phyloP scores from a whole-genome alignment of 2,329 filamentous ascomycete species.

The Leptographium radiaticola region DNA sequence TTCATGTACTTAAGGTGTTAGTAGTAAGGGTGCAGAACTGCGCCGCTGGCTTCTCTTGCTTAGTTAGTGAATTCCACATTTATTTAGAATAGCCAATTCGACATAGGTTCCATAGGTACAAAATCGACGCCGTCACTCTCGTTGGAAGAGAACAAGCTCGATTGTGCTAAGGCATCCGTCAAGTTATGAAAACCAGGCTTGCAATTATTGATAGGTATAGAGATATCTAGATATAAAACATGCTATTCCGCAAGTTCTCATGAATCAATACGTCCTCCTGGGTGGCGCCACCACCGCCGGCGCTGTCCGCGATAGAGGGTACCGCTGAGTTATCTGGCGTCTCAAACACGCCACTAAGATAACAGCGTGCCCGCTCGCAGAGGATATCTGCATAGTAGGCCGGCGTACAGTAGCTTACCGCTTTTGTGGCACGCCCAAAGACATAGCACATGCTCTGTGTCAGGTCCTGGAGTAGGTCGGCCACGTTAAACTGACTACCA shows the following conservation, averaged over 20 bases:
- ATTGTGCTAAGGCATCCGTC: no score
- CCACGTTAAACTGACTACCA: slow-evolving; percentile 13
- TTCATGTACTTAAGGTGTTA: no score
- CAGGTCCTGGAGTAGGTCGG: slow-evolving; percentile 56
- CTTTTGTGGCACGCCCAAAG: slow-evolving; percentile 73
- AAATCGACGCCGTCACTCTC: no score
- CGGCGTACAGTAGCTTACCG: slow-evolving; percentile 74
- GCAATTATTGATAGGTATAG: no score
- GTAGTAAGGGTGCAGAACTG: no score
- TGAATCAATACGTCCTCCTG: slow-evolving; percentile 1
- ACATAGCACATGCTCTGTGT: slow-evolving; percentile 74
- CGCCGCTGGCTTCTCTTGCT: no score
- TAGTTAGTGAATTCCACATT: no score
- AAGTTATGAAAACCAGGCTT: no score
- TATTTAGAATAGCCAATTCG: no score
- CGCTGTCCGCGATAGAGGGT: neutral
- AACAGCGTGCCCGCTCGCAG: slow-evolving; percentile 62
- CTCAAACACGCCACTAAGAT: slow-evolving; percentile 20
- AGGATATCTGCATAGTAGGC: slow-evolving; percentile 86
- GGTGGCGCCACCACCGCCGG: neutral
- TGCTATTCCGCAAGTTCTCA: neutral
- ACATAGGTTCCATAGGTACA: no score
- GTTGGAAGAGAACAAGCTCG: no score
- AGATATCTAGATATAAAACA: slow-evolving; percentile 2
- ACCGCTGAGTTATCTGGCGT: slow-evolving; percentile 1